phyloP scores from a whole-genome alignment of 768 basidiomycete species.

The Suillus subluteus region DNA sequence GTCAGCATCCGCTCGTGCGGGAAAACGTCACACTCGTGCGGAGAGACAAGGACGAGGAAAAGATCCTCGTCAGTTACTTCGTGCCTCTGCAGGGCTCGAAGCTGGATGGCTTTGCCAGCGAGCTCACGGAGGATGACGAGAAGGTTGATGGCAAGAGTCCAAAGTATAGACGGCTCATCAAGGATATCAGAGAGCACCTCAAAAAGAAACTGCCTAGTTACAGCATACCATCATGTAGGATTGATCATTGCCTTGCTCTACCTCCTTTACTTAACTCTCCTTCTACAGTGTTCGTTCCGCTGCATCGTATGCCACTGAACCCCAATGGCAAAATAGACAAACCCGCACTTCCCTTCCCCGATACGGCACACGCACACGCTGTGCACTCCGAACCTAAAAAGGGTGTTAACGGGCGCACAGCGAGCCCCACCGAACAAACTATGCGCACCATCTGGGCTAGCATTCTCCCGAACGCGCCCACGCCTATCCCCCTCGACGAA shows the following conservation, averaged over 20 bases:
- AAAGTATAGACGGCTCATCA: slow-evolving; percentile 86
- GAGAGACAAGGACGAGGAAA: slow-evolving; percentile 98
- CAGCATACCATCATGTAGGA: slow-evolving; percentile 87
- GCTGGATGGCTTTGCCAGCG: slow-evolving; percentile 73
- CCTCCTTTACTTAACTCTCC: slow-evolving; percentile 7
- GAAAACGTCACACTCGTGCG: slow-evolving; percentile 98
- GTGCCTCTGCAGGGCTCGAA: slow-evolving; percentile 79
- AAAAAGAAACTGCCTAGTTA: slow-evolving; percentile 97
- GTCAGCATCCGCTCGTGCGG: slow-evolving; percentile 89
- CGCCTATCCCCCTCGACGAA: slow-evolving; percentile 84
- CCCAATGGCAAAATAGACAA: slow-evolving; percentile 99
- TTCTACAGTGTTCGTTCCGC: slow-evolving; percentile 84
- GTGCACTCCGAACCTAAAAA: slow-evolving; percentile 46
- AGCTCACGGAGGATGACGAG: slow-evolving; percentile 52
- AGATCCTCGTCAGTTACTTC: slow-evolving; percentile 96
- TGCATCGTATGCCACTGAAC: slow-evolving; percentile 94
- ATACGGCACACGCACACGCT: slow-evolving; percentile 70
- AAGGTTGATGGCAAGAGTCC: slow-evolving; percentile 69
- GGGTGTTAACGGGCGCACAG: slow-evolving; percentile 35
- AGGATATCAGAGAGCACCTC: slow-evolving; percentile 91
- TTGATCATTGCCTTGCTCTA: slow-evolving; percentile 1
- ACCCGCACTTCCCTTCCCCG: slow-evolving; percentile 96
- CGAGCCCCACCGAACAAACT: slow-evolving; percentile 74
- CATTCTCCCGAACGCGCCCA: slow-evolving; percentile 79
- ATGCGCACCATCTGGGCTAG: slow-evolving; percentile 85